Percentiles rank a stretch among this genome's conserved stretches.
These are phyloP conservation scores for Yamadazyma diospyri DNA, from an alignment of 1,139 yeast species.

Conservation along the genomic window DNA sequence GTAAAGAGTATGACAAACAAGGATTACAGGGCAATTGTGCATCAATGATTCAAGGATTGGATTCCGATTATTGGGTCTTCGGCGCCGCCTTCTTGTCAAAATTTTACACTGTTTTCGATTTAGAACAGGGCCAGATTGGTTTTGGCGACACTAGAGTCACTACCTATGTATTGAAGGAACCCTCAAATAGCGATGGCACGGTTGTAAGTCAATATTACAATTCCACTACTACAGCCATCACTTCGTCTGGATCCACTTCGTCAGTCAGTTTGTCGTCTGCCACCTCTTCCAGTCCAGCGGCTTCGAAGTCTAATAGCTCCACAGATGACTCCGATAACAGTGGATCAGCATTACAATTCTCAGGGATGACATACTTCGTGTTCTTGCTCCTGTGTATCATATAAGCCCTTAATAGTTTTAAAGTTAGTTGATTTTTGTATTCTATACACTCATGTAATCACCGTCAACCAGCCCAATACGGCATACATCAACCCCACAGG, in stretches of 20 bases:
- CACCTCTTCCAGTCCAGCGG: slow-evolving; percentile 3
- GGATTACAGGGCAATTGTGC: slow-evolving; percentile 52
- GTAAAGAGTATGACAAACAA: slow-evolving; percentile 38
- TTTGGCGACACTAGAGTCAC: slow-evolving; percentile 25
- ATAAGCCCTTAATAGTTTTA: slow-evolving; percentile 4
- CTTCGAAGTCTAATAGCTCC: slow-evolving; percentile 1
- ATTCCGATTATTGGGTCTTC: slow-evolving; percentile 41
- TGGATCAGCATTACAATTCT: slow-evolving; percentile 9
- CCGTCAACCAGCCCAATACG: slow-evolving; percentile 74
- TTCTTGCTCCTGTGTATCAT: slow-evolving; percentile 10
- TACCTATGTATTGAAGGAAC: slow-evolving; percentile 11
- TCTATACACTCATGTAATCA: slow-evolving; percentile 47
- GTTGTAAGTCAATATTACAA: neutral
- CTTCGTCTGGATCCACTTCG: slow-evolving; percentile 1
- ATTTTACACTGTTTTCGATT: slow-evolving; percentile 59
- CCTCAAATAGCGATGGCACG: neutral
- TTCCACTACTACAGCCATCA: neutral
- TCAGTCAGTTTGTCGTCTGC: slow-evolving; percentile 1
- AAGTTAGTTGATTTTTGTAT: neutral
- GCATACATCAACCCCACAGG: slow-evolving; percentile 78
- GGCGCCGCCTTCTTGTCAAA: slow-evolving; percentile 61
- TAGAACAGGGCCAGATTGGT: slow-evolving; percentile 48
- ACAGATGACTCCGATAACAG: slow-evolving; percentile 6
- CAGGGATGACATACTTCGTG: slow-evolving; percentile 7
- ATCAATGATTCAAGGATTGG: slow-evolving; percentile 61